Conservation (phyloP, 169 alveolate genomes). For the Eimeria sp. region DNA sequence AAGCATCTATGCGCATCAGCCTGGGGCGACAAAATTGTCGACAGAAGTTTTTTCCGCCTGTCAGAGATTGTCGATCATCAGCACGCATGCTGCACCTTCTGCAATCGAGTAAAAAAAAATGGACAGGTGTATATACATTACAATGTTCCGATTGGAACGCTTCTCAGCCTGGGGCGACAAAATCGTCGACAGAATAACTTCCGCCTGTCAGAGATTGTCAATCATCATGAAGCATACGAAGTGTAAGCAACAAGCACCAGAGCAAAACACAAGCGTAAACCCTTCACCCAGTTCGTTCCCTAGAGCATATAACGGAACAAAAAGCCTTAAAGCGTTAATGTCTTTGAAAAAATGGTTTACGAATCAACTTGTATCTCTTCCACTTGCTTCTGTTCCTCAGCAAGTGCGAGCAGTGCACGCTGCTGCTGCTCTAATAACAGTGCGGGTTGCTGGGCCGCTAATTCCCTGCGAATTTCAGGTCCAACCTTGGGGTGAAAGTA, state of each 20-base stretch:
- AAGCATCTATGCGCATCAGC: neutral
- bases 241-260: neutral
- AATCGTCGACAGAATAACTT: conserved; percentile 25
- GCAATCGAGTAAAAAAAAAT: neutral
- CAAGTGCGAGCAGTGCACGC: conserved; percentile 80
- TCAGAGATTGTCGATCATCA: conserved; percentile 74
- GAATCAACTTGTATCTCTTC: conserved; percentile 34
- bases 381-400: neutral
- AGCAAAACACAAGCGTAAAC: neutral
- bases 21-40: conserved; percentile 74
- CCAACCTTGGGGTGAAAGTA: conserved; percentile 65
- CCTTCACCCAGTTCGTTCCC: too few species aligned
- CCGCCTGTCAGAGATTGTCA: conserved; percentile 79
- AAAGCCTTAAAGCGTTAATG: neutral
- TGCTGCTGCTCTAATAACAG: conserved; percentile 79
- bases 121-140: neutral
- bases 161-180: conserved; percentile 79
- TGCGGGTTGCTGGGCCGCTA: conserved; percentile 76
- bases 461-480: conserved; percentile 79
- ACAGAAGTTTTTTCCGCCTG: conserved; percentile 49
- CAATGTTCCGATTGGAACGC: neutral
- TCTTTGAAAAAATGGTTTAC: neutral
- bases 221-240: conserved; percentile 30
- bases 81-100: neutral
- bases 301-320: neutral